Conservation (phyloP, 108 stramenopile species). For the Nitzschia putrida region DNA sequence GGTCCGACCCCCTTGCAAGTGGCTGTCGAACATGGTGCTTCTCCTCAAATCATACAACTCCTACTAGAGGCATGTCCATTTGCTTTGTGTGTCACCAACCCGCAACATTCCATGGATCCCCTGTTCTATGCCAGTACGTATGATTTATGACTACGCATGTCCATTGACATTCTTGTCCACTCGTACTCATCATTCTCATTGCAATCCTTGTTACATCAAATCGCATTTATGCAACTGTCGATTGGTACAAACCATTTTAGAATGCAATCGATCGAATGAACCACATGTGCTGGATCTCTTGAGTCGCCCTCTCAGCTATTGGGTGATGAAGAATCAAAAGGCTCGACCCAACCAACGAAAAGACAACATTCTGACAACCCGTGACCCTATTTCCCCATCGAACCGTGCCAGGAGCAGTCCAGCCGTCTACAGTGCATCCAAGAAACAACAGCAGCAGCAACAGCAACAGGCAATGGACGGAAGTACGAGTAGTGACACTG, state of each 20-base stretch:
- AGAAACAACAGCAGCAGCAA: neutral
- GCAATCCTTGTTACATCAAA: no score
- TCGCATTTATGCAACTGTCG: no score
- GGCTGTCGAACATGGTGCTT: slow-evolving; percentile 29
- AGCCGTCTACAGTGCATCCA: no score
- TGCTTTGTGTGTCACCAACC: slow-evolving; percentile 33
- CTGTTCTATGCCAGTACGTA: slow-evolving; percentile 37
- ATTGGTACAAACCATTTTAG: no score
- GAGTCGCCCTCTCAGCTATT: slow-evolving; percentile 31
- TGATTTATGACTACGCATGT: neutral
- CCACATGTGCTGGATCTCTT: slow-evolving; percentile 42
- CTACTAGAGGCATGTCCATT: slow-evolving; percentile 44
- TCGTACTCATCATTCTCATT: no score
- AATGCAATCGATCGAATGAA: slow-evolving; percentile 19
- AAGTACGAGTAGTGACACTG: neutral
- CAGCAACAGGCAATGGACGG: neutral
- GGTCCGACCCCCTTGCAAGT: slow-evolving; percentile 48
- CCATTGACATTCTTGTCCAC: neutral
- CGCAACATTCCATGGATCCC: slow-evolving; percentile 28
- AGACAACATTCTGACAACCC: neutral
- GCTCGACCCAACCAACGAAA: neutral
- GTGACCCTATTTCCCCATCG: neutral
- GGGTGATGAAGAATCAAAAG: slow-evolving; percentile 21
- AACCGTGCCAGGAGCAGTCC: no score
- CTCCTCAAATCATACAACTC: slow-evolving; percentile 18